Base-by-base conservation (phyloP, 331 rosid genomes). In the Malus hybrid region DNA sequence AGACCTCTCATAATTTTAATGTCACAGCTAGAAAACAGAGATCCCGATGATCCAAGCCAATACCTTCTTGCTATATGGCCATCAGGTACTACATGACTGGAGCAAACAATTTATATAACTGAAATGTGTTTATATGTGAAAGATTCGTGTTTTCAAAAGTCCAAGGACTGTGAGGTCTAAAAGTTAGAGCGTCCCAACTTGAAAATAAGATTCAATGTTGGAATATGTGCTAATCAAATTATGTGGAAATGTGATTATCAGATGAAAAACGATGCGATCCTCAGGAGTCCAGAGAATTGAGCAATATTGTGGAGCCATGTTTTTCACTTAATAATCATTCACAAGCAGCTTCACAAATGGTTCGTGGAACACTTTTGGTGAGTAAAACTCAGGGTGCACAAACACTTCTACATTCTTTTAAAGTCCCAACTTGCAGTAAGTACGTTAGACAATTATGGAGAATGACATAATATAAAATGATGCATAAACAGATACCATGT, bases 51-150 rank as follows among this genome's bases (percentile, higher is more conserved):
- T 79, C 91, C 91, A n/a, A 76, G 85, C 68, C 96, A 90, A 9
- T 93, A 93, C 72, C 93, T 91, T 85, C 90, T 93, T 78, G 93
- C 96, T 32, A 85, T 91, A 83, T 90, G 97, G 93, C 81, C 90
- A 33, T 89, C 98, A 78, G 96, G 98, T 93, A 86, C 18, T 28
- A 42, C 54, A 46, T 71, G 62, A 46, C 55, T 27, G 15, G 10
- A 39, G 18, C 52, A 68, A 27, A 46, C 16, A 33, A 6, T 22
- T 6, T 32, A 11, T 10, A 42, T 9, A 34, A 1, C 2, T 24
- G 44, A 27, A 3, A 54, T 31, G 24, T 31, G 29, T 55, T 71
- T 6, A 32, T 42, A 42, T 42, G 48, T 42, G 10, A 32, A 11
- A 72, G 28, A 33, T 8, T 18, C 6, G 3, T 70, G 7, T 9